Conservation (phyloP, 257 asterid genomes). For the Linderniella brevidens region DNA sequence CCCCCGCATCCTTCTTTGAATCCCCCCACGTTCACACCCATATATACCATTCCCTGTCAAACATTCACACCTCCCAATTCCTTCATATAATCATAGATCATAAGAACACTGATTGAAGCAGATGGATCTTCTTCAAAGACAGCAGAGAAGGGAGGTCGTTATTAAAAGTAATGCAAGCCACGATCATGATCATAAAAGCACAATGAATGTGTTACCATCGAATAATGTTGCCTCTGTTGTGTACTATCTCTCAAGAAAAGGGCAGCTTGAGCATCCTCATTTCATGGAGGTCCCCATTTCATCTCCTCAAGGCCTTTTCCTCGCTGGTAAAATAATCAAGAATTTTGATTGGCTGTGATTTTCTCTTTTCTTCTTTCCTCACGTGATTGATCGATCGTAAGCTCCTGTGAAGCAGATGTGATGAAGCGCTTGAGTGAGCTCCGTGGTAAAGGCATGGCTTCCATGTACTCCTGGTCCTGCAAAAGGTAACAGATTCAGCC, state of each 20-base stretch:
- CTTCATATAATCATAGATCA: not conserved
- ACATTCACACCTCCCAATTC: not conserved
- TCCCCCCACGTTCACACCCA: constrained; percentile 3
- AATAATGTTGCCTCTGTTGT: constrained; percentile 34
- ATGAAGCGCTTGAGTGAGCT: constrained; percentile 33
- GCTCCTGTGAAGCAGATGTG: constrained; percentile 20
- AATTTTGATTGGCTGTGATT: not conserved
- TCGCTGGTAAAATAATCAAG: constrained; percentile 16
- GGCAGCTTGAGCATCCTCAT: constrained; percentile 64
- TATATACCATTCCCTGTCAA: no score
- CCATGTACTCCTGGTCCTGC: constrained; percentile 54
- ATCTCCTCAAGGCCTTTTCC: constrained; percentile 30
- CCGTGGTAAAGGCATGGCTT: constrained; percentile 59
- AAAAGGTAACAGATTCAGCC: constrained; percentile 22
- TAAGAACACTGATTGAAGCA: not conserved
- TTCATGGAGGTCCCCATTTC: constrained; percentile 65
- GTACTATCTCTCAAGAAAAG: constrained; percentile 40
- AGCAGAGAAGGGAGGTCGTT: no score
- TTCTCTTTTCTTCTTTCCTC: not conserved
- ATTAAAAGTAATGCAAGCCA: no score
- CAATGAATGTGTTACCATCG: constrained; percentile 16
- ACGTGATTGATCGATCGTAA: not conserved
- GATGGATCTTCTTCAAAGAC: constrained; percentile 3
- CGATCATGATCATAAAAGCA: no score
- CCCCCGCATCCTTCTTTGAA: constrained; percentile 11